Conservation (phyloP, 306 rosid genomes). For the Prunus salicina region DNA sequence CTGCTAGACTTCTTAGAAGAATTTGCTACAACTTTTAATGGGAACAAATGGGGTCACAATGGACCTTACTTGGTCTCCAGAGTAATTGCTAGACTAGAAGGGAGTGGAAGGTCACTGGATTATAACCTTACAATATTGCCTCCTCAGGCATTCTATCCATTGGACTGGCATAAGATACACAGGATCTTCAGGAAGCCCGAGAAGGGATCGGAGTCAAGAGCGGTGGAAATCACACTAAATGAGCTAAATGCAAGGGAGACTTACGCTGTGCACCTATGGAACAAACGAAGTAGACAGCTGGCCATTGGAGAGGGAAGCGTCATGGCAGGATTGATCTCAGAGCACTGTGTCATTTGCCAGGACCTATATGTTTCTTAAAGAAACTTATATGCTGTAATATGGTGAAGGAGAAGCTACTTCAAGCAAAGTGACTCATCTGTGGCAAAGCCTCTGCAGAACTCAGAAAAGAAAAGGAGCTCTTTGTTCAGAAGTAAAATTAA, state of each 20-base stretch:
- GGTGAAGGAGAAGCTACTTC: neutral
- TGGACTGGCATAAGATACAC: constrained; percentile 31
- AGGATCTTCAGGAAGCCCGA: constrained; percentile 33
- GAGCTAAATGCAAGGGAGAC: constrained; percentile 34
- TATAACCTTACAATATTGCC: constrained; percentile 42
- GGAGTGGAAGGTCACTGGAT: constrained; percentile 12
- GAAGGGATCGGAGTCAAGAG: constrained; percentile 31
- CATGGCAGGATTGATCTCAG: constrained; percentile 34
- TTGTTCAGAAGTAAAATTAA: neutral
- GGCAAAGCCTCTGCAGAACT: neutral
- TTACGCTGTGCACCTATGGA: constrained; percentile 61
- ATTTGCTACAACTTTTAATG: constrained; percentile 48
- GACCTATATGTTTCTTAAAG: constrained; percentile 10
- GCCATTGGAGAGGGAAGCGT: constrained; percentile 51
- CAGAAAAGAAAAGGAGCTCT: neutral
- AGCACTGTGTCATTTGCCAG: constrained; percentile 43
- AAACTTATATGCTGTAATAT: neutral
- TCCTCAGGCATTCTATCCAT: constrained; percentile 54
- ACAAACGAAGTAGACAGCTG: constrained; percentile 33
- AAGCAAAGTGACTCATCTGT: neutral
- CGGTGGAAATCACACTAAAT: constrained; percentile 34
- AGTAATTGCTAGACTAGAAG: constrained; percentile 35
- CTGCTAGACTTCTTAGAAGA: constrained; percentile 37
- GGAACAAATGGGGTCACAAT: constrained; percentile 62
- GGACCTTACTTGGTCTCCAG: constrained; percentile 68